Conservation (phyloP, 192 early-diverging fungal species). For the Backusella westeae region DNA sequence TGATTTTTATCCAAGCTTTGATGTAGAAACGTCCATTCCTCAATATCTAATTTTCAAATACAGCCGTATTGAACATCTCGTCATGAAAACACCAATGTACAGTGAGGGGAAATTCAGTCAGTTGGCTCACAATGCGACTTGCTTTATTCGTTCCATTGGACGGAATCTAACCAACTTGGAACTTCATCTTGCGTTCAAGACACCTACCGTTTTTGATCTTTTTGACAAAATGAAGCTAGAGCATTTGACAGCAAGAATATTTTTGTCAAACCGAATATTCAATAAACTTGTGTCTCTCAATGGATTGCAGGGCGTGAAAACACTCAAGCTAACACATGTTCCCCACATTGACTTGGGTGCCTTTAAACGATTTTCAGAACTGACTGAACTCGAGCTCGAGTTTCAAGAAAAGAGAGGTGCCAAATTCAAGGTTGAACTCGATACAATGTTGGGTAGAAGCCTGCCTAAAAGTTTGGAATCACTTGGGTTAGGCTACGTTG, state of each 20-base stretch:
- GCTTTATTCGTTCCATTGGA: background rate
- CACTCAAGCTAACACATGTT: background rate
- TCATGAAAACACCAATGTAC: background rate
- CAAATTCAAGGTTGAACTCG: background rate
- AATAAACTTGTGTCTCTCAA: background rate
- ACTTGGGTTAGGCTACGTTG: background rate
- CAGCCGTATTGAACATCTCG: background rate
- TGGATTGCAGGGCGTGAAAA: background rate
- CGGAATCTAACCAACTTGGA: background rate
- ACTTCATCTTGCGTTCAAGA: background rate
- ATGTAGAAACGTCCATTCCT: background rate
- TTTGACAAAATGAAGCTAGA: background rate
- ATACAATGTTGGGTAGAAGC: background rate
- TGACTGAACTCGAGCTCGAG: background rate
- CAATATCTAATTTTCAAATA: background rate
- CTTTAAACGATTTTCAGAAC: background rate
- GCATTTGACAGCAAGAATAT: background rate
- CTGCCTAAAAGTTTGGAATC: background rate
- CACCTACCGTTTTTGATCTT: background rate
- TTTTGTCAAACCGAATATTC: background rate
- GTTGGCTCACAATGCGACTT: background rate
- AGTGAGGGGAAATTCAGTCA: background rate
- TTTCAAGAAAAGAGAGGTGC: constrained; percentile 1
- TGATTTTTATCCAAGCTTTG: background rate
- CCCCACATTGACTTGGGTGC: background rate